phyloP scores from a whole-genome alignment of 2,329 filamentous ascomycete species.

The Botrytis pseudocinerea region DNA sequence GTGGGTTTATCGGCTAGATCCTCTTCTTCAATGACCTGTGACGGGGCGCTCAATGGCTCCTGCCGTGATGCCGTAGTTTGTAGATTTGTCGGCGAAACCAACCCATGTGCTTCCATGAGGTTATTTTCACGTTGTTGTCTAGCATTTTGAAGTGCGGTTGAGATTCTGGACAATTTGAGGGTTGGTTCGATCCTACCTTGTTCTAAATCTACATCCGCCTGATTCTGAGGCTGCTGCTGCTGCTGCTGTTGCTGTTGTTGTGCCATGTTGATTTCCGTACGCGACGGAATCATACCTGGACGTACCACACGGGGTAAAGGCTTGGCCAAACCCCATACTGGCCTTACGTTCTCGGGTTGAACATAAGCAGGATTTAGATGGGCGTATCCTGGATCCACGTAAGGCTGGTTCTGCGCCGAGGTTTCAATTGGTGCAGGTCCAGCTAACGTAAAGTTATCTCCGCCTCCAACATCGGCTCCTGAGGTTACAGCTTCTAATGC shows the following conservation, averaged over 20 bases:
- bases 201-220: constrained; percentile 47
- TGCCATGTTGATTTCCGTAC: constrained; percentile 43
- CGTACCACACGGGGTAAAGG: constrained; percentile 55
- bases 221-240: constrained; percentile 39
- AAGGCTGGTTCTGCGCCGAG: constrained; percentile 44
- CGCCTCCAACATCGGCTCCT: constrained; percentile 20
- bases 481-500: constrained; percentile 15
- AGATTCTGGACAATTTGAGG: constrained; percentile 30
- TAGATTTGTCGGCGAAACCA: constrained; percentile 18
- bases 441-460: constrained; percentile 38
- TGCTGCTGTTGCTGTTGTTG: constrained; percentile 38
- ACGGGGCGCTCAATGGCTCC: constrained; percentile 21
- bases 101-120: constrained; percentile 22
- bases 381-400: constrained; percentile 55
- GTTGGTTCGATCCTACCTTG: constrained; percentile 45
- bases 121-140: constrained; percentile 33
- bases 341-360: constrained; percentile 49
- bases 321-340: constrained; percentile 55
- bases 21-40: constrained; percentile 27
- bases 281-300: constrained; percentile 53
- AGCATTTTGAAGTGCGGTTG: constrained; percentile 31
- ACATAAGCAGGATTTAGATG: constrained; percentile 57
- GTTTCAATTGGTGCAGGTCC: constrained; percentile 33
- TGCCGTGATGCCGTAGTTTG: constrained; percentile 17
- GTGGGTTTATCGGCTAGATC: constrained; percentile 15